phyloP scores from a whole-genome alignment of 2,329 filamentous ascomycete genomes.

The Aspergillus eucalypticola region DNA sequence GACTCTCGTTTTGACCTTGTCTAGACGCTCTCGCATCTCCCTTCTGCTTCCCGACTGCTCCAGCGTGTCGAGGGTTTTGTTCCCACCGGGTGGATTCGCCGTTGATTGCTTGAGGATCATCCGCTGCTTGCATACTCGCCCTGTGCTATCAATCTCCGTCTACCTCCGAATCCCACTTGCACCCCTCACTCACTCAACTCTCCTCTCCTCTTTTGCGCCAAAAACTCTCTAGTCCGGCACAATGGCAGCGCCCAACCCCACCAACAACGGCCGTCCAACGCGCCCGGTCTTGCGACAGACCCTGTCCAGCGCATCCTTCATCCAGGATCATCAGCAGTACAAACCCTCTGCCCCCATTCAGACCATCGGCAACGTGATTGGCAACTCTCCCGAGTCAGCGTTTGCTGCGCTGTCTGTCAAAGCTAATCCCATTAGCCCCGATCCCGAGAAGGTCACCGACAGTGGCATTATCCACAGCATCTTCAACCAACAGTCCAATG shows the following conservation, averaged over 20 bases:
- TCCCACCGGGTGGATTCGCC: conserved; percentile 7
- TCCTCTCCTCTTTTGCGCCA: conserved; percentile 1
- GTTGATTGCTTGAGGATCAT: conserved; percentile 12
- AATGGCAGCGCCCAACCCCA: conserved; percentile 34
- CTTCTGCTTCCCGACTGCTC: background rate
- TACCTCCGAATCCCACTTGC: background rate
- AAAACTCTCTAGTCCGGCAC: conserved; percentile 10
- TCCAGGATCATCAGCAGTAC: conserved; percentile 53
- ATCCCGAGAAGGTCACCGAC: conserved; percentile 45
- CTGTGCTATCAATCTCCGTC: background rate
- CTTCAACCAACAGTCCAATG: conserved; percentile 44
- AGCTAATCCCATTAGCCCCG: conserved; percentile 40
- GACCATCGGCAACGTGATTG: conserved; percentile 41
- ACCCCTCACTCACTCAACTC: too few species aligned
- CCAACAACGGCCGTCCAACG: conserved; percentile 30
- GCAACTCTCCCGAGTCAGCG: conserved; percentile 27
- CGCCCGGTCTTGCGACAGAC: conserved; percentile 47
- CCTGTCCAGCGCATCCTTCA: conserved; percentile 46
- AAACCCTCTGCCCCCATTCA: conserved; percentile 40
- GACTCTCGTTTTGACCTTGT: background rate
- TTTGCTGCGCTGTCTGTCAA: conserved; percentile 31
- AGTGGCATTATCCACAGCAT: conserved; percentile 50
- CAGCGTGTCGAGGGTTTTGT: conserved; percentile 11
- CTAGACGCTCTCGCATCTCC: background rate
- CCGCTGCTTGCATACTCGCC: background rate